Conservation (phyloP, 163 green algal genomes). For the Smithsoniella earleae region DNA sequence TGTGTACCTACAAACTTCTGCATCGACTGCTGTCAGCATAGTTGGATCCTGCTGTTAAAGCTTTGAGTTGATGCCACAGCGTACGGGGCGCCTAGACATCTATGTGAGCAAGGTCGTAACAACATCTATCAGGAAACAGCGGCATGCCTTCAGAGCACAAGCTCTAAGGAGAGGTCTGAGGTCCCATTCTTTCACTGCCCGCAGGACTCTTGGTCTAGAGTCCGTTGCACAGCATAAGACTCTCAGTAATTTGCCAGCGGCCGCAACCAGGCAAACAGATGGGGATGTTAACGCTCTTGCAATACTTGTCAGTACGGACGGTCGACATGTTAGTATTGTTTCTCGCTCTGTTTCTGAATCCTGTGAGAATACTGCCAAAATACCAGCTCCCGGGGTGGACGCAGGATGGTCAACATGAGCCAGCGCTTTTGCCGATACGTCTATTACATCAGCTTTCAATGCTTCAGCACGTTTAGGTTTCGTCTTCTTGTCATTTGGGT, state of each 20-base stretch:
- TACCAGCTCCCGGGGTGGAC: not conserved
- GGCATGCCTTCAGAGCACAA: not conserved
- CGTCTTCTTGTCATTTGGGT: slow-evolving; percentile 37
- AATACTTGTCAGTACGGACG: not conserved
- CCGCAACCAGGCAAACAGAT: not conserved
- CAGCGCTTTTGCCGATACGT: slow-evolving; percentile 19
- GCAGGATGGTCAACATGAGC: not conserved
- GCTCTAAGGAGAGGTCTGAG: not conserved
- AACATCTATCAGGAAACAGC: no score
- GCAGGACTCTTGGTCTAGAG: slow-evolving; percentile 26
- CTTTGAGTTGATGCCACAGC: no score
- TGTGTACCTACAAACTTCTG: slow-evolving; percentile 27
- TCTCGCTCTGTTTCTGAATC: slow-evolving; percentile 28
- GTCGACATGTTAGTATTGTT: not conserved
- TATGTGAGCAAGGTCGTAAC: no score
- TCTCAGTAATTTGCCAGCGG: not conserved
- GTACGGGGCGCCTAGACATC: no score
- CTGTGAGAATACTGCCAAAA: slow-evolving; percentile 20
- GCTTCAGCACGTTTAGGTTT: slow-evolving; percentile 34
- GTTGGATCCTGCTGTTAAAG: no score
- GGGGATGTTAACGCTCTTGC: not conserved
- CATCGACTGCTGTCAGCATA: no score
- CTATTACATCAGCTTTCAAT: slow-evolving; percentile 33
- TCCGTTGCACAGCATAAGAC: not conserved
- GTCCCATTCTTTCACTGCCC: slow-evolving; percentile 34